Percentiles rank a stretch among this genome's conserved stretches.
These are phyloP conservation scores for Aspergillus hancockii DNA, from an alignment of 495 filamentous ascomycete species.

Conservation along the genomic window DNA sequence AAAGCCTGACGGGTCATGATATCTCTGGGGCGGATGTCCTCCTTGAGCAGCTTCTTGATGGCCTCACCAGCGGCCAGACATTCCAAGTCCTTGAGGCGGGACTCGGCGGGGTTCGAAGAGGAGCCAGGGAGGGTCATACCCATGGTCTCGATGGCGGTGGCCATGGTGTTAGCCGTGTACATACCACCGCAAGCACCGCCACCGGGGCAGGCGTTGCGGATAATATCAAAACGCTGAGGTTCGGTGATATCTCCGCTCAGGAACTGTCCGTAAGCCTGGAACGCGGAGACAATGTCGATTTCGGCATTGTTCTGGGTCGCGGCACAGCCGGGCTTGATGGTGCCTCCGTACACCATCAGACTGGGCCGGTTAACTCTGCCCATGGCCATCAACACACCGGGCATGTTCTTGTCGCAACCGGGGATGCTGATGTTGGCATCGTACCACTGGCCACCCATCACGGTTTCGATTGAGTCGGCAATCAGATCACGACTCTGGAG, in stretches of 20 bases:
- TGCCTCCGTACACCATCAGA: conserved; percentile 96
- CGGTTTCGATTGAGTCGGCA: conserved; percentile 96
- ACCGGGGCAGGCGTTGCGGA: conserved; percentile 90
- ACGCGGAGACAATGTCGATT: conserved; percentile 94
- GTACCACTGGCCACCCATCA: conserved; percentile 99
- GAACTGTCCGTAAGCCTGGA: conserved; percentile 97
- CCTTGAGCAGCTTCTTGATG: conserved; percentile 79
- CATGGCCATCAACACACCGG: conserved; percentile 97
- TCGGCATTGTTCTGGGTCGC: conserved; percentile 68
- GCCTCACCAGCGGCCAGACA: conserved; percentile 82
- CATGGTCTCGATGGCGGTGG: conserved; percentile 92
- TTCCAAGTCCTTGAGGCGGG: conserved; percentile 80
- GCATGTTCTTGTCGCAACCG: conserved; percentile 99
- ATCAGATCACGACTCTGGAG: conserved; percentile 94
- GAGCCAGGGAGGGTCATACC: conserved; percentile 95
- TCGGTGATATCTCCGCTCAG: conserved; percentile 88
- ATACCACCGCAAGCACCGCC: conserved; percentile 95
- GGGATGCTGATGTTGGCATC: conserved; percentile 97
- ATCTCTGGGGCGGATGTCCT: conserved; percentile 86
- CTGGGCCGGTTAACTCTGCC: conserved; percentile 89
- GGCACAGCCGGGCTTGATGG: conserved; percentile 87
- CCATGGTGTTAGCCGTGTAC: conserved; percentile 99
- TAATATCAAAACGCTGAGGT: conserved; percentile 89
- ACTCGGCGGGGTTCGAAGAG: conserved; percentile 89
- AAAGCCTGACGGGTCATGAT: conserved; percentile 91